Percentiles rank a stretch among this genome's conserved stretches.
Evolutionary conservation across 2,329 filamentous ascomycete genomes (phyloP).

Genomic region (Pleochaeta shiraiana): DNA sequence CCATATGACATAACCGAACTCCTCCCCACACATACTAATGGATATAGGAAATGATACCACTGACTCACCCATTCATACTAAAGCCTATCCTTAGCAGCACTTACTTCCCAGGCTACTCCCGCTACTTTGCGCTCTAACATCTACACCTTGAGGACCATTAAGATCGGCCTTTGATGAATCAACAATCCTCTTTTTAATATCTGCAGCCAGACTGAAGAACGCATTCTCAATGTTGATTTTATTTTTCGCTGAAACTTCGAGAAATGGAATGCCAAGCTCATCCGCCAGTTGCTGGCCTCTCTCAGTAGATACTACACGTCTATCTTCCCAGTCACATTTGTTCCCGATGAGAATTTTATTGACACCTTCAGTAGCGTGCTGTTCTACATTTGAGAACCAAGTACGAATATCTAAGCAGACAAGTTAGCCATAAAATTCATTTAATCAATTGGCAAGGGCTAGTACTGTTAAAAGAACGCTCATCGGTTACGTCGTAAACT

Average conservation of each 20-base stretch:
- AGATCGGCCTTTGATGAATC: conserved; percentile 68
- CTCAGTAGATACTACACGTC: conserved; percentile 82
- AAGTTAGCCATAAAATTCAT: no score
- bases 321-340: conserved; percentile 99
- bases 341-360: conserved; percentile 99
- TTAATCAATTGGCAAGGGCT: no score
- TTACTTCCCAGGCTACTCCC: conserved; percentile 35
- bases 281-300: conserved; percentile 84
- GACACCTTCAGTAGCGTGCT: conserved; percentile 95
- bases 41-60: not conserved
- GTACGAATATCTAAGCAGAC: conserved; percentile 90
- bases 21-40: conserved; percentile 16
- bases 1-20: conserved; percentile 17
- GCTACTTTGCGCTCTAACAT: conserved; percentile 39
- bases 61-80: not conserved
- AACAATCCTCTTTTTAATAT: conserved; percentile 97
- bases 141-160: conserved; percentile 35
- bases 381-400: conserved; percentile 99
- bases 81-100: conserved; percentile 42
- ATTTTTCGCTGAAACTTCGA: conserved; percentile 96
- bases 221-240: conserved; percentile 99
- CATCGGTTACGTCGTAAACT: conserved; percentile 97
- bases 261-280: conserved; percentile 92
- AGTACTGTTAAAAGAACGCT: conserved; percentile 96
- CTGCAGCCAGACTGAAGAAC: conserved; percentile 82